Evolutionary conservation across 805 yeast species (phyloP).

Genomic region (Candida andamanensis): DNA sequence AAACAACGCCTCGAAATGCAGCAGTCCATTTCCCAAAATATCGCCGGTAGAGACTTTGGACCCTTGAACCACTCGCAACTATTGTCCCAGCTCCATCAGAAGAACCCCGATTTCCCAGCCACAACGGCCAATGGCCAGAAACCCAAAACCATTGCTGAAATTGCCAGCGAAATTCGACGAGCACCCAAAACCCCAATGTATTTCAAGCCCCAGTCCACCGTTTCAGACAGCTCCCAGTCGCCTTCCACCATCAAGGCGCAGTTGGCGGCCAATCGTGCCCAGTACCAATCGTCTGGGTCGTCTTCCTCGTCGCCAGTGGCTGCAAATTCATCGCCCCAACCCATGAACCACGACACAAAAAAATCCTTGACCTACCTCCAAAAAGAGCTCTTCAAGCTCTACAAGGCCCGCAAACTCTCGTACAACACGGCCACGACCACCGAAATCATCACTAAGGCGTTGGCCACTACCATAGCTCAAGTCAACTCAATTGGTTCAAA

Average conservation of each 20-base stretch:
- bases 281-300: slow-evolving; percentile 11
- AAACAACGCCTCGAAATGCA: slow-evolving; percentile 36
- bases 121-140: slow-evolving; percentile 14
- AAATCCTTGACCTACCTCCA: slow-evolving; percentile 79
- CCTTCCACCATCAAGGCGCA: slow-evolving; percentile 37
- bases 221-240: slow-evolving; percentile 2
- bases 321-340: slow-evolving; percentile 15
- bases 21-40: slow-evolving; percentile 19
- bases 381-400: slow-evolving; percentile 75
- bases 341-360: slow-evolving; percentile 57
- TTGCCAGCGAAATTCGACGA: slow-evolving; percentile 37
- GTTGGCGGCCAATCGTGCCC: slow-evolving; percentile 42
- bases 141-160: slow-evolving; percentile 38
- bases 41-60: slow-evolving; percentile 20
- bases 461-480: slow-evolving; percentile 90
- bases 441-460: slow-evolving; percentile 78
- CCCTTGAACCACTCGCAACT: slow-evolving; percentile 19
- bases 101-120: slow-evolving; percentile 3
- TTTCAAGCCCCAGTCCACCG: slow-evolving; percentile 22
- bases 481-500: slow-evolving; percentile 84
- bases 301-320: slow-evolving; percentile 3
- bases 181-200: slow-evolving; percentile 29
- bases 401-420: slow-evolving; percentile 66
- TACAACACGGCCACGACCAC: slow-evolving; percentile 80
- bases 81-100: slow-evolving; percentile 17